Conservation (phyloP, 2,329 filamentous ascomycete genomes). For the Botrytis cinerea region DNA sequence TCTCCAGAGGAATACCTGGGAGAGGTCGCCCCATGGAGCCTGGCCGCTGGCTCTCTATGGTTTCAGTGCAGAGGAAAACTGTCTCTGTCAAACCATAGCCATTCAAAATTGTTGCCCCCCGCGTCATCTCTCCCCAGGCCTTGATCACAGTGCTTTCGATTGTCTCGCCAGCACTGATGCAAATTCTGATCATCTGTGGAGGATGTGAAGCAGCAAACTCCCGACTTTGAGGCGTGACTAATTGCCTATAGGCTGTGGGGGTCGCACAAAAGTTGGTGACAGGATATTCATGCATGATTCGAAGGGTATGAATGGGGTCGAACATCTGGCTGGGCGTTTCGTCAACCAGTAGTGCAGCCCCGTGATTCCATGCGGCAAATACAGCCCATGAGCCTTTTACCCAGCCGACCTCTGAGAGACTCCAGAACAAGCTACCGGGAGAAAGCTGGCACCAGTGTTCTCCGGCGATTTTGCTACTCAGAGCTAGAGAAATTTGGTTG, state of each 20-base stretch:
- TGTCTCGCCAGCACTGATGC: not conserved
- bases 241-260: not conserved
- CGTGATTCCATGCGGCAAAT: not conserved
- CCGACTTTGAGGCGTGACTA: not conserved
- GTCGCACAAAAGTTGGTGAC: not conserved
- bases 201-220: not conserved
- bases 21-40: not conserved
- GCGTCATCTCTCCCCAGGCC: not conserved
- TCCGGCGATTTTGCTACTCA: not conserved
- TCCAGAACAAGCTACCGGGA: not conserved
- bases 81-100: not conserved
- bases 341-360: not conserved
- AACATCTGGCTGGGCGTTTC: not conserved
- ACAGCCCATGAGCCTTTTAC: not conserved
- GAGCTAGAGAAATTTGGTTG: not conserved
- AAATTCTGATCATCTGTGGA: not conserved
- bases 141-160: conserved; percentile 1
- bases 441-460: not conserved
- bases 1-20: not conserved
- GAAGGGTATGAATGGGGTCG: not conserved
- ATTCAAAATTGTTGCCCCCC: not conserved
- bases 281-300: not conserved
- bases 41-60: not conserved
- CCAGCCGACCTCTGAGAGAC: not conserved
- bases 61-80: not conserved